Evolutionary conservation across 208 protist genomes (phyloP).

Genomic region (Wallacemonas sp.): DNA sequence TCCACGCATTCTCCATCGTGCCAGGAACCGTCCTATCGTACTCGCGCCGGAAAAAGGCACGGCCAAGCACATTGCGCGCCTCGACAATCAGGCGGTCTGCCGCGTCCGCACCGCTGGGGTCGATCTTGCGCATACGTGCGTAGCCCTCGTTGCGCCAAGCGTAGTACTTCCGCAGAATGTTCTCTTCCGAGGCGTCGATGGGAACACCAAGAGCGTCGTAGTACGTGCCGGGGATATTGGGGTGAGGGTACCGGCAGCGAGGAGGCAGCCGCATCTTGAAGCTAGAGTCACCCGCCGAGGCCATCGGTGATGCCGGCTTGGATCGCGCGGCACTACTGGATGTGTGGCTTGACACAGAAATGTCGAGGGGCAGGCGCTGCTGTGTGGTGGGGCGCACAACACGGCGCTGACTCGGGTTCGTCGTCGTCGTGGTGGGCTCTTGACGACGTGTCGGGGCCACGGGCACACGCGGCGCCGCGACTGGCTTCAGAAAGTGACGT

Average conservation of each 20-base stretch:
- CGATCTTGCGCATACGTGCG: constrained; percentile 46
- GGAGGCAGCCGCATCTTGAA: constrained; percentile 68
- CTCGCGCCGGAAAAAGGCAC: constrained; percentile 51
- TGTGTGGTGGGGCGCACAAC: constrained; percentile 1
- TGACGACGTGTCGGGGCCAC: neutral
- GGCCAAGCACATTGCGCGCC: constrained; percentile 80
- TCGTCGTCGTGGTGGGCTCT: constrained; percentile 18
- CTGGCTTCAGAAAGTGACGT: constrained; percentile 48
- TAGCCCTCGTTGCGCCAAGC: constrained; percentile 71
- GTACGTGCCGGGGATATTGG: constrained; percentile 68
- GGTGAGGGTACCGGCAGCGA: constrained; percentile 84
- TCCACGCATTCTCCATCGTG: constrained; percentile 27
- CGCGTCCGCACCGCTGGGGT: constrained; percentile 57
- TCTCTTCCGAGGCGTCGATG: constrained; percentile 33
- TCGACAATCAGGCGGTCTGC: constrained; percentile 77
- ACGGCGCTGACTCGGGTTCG: constrained; percentile 11
- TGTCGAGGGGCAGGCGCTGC: constrained; percentile 14
- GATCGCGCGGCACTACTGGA: constrained; percentile 31
- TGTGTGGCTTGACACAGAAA: constrained; percentile 36
- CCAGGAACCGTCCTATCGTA: constrained; percentile 53
- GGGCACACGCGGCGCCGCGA: neutral
- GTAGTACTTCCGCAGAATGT: constrained; percentile 62
- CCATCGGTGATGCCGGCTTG: constrained; percentile 6
- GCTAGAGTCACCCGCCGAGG: neutral
- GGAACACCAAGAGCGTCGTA: constrained; percentile 76